Evolutionary conservation across 192 early-diverging fungal genomes (phyloP).

Genomic region (Coemansia sp.): DNA sequence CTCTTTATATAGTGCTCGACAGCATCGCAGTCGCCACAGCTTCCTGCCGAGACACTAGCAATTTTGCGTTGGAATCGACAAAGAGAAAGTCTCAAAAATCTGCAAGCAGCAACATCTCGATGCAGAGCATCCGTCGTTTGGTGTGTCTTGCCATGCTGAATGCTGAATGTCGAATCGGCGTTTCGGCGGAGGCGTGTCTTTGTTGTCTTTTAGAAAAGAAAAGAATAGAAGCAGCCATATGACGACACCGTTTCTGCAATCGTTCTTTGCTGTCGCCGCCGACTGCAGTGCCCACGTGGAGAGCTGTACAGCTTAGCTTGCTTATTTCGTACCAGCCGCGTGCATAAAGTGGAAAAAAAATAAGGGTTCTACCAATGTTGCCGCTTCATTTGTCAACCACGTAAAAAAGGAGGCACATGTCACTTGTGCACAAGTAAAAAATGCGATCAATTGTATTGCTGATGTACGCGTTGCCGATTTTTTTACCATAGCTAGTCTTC

Average conservation of each 20-base stretch:
- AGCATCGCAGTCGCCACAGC: background rate
- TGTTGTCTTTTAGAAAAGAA: background rate
- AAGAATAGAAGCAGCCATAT: slow-evolving; percentile 6
- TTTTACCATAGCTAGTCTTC: background rate
- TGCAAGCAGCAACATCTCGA: background rate
- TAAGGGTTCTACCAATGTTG: no score
- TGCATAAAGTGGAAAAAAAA: no score
- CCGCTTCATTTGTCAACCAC: no score
- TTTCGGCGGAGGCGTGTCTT: no score
- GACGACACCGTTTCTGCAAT: slow-evolving; percentile 11
- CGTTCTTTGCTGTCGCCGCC: background rate
- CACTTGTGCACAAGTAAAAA: no score
- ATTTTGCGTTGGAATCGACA: background rate
- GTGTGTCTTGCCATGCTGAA: background rate
- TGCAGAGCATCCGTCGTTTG: background rate
- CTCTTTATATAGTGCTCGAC: background rate
- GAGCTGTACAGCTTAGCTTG: background rate
- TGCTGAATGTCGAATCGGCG: background rate
- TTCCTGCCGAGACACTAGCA: background rate
- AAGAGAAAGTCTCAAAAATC: background rate
- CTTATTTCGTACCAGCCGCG: background rate
- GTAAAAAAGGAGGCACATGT: no score
- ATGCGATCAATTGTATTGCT: background rate
- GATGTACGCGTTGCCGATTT: background rate
- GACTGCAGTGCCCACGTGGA: slow-evolving; percentile 10